Conservation (phyloP, 768 basidiomycete species). For the Termitomyces bulborhizus region DNA sequence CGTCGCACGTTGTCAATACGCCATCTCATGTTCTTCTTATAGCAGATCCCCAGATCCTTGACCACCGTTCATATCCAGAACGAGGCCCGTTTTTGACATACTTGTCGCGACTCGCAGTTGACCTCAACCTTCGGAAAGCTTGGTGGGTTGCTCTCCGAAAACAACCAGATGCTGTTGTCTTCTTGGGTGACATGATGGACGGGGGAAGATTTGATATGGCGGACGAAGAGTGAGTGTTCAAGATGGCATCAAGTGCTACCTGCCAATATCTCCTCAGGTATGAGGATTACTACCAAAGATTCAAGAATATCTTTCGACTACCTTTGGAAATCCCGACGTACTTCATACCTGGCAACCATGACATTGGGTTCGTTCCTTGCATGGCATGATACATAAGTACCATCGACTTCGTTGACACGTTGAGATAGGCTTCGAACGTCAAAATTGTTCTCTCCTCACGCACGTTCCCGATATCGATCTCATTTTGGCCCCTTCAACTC, state of each 20-base stretch:
- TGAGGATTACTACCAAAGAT: conserved; percentile 58
- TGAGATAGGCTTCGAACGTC: conserved; percentile 43
- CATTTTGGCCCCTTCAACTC: conserved; percentile 76
- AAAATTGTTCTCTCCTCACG: conserved; percentile 36
- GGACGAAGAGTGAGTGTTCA: conserved; percentile 56
- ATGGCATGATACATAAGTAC: neutral
- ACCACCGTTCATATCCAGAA: conserved; percentile 66
- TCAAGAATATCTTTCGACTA: conserved; percentile 61
- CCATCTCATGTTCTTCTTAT: conserved; percentile 64
- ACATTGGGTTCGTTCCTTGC: conserved; percentile 54
- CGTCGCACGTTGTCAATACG: neutral
- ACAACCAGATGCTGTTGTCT: conserved; percentile 67
- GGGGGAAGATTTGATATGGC: conserved; percentile 63
- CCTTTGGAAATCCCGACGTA: conserved; percentile 46
- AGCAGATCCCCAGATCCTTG: conserved; percentile 85
- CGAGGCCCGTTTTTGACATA: conserved; percentile 48
- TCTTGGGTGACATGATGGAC: conserved; percentile 93
- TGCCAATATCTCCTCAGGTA: conserved; percentile 46
- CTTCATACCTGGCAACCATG: conserved; percentile 89
- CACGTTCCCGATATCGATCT: conserved; percentile 52
- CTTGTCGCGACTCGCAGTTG: conserved; percentile 61
- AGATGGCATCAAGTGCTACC: neutral
- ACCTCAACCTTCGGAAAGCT: conserved; percentile 79
- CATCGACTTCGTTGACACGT: neutral
- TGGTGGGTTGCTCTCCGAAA: conserved; percentile 65